Percentiles rank a stretch among this genome's conserved stretches.
Evolutionary conservation across 441 rosid species (phyloP).

Genomic region (Geranium incanum): DNA sequence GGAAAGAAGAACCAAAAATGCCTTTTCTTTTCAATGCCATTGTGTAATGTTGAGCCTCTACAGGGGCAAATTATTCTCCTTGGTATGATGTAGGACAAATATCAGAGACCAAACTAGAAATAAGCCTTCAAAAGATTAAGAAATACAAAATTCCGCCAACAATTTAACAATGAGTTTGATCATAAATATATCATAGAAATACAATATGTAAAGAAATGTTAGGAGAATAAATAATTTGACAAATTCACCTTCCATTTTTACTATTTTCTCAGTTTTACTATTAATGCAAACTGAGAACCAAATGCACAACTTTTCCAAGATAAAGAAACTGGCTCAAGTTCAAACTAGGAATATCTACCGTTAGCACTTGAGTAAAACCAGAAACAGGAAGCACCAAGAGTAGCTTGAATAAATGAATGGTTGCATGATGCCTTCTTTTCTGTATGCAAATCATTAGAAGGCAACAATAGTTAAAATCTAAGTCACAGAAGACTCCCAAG

Average conservation of each 20-base stretch:
- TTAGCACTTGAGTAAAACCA: background rate
- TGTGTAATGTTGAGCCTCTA: background rate
- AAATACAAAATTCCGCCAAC: too few relatives aligned
- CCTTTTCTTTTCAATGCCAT: background rate
- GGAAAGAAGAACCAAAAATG: background rate
- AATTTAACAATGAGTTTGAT: too few relatives aligned
- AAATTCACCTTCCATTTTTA: too few relatives aligned
- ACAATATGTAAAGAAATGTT: too few relatives aligned
- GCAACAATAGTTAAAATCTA: background rate
- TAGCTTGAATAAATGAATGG: background rate
- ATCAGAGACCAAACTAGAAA: too few relatives aligned
- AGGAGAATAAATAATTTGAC: too few relatives aligned
- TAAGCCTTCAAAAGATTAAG: too few relatives aligned
- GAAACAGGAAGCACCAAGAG: background rate
- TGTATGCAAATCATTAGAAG: background rate
- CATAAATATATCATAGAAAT: too few relatives aligned
- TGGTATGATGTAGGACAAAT: too few relatives aligned
- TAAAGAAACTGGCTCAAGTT: background rate
- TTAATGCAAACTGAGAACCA: background rate
- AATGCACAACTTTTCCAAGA: background rate
- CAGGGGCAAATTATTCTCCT: too few relatives aligned
- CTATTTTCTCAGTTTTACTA: too few relatives aligned
- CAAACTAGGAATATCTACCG: background rate
- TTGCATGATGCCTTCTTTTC: background rate
- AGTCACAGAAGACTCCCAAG: background rate